Conservation (phyloP, 2,329 filamentous ascomycete species). For the Graphiopsis chlorocephala region DNA sequence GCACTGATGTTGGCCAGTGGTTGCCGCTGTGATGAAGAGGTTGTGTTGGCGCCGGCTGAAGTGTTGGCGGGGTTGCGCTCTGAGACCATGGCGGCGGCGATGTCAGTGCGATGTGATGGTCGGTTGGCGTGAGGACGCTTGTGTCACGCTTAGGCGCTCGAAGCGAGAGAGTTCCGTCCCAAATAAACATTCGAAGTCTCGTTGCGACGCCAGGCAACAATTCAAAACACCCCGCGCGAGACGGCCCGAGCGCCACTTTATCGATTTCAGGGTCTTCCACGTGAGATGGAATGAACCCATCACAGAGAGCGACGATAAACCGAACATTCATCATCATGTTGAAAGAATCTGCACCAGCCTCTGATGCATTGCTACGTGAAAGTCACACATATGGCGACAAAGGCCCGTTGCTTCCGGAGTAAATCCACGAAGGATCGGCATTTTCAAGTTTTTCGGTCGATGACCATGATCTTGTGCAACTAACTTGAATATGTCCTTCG, state of each 20-base stretch:
- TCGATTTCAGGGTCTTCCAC: background rate
- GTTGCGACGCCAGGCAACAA: background rate
- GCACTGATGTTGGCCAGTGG: conserved; percentile 34
- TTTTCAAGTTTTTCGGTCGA: too few species aligned
- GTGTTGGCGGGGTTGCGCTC: conserved; percentile 11
- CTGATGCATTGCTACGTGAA: too few species aligned
- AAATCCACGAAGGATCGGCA: too few species aligned
- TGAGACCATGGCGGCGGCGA: conserved; percentile 12
- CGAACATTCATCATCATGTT: too few species aligned
- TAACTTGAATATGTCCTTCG: too few species aligned
- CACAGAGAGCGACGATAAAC: too few species aligned
- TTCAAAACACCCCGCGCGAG: background rate
- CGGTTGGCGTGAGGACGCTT: background rate
- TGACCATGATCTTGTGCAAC: too few species aligned
- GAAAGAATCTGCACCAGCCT: too few species aligned
- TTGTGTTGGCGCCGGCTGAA: conserved; percentile 1
- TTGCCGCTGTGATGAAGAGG: conserved; percentile 22
- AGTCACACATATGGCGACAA: too few species aligned
- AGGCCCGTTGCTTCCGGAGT: too few species aligned
- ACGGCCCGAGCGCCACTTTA: background rate
- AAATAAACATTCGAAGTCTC: background rate
- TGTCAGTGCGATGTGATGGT: background rate
- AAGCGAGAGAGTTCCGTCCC: background rate
- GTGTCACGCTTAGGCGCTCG: background rate
- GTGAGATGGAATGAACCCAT: too few species aligned